Evolutionary conservation across 345 rosid genomes (phyloP).

Genomic region (Syzygium oleosum): DNA sequence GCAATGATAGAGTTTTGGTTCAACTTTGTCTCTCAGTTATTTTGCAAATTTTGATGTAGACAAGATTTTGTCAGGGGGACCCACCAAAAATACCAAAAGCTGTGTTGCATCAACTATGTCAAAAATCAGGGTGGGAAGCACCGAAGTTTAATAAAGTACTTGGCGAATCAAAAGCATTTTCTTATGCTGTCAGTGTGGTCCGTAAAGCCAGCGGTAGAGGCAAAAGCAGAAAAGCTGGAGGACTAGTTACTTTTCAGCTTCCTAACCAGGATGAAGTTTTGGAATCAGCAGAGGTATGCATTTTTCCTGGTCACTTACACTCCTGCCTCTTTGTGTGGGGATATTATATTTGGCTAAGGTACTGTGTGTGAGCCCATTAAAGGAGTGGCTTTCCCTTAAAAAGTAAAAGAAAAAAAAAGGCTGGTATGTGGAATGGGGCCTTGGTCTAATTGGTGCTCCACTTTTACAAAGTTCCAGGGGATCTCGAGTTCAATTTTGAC

Average conservation of each 20-base stretch:
- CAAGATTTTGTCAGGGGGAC: conserved; percentile 52
- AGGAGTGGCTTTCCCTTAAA: not conserved
- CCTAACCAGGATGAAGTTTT: conserved; percentile 45
- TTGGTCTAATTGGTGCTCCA: not conserved
- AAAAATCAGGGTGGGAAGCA: conserved; percentile 88
- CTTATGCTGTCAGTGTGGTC: conserved; percentile 62
- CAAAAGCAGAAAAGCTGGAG: conserved; percentile 87
- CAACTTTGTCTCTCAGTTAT: not conserved
- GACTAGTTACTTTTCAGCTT: conserved; percentile 70
- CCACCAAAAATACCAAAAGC: conserved; percentile 69
- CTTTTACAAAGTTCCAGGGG: not conserved
- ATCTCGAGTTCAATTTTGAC: not conserved
- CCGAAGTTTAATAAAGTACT: conserved; percentile 72
- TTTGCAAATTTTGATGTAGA: not conserved
- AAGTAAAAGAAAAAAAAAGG: not conserved
- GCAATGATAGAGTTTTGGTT: not conserved
- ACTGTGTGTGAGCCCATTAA: not conserved
- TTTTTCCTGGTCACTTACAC: not conserved
- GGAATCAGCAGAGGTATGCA: conserved; percentile 67
- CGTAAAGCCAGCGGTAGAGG: conserved; percentile 93
- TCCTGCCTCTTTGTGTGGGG: not conserved
- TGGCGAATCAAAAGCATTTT: conserved; percentile 33
- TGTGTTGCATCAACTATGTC: conserved; percentile 85
- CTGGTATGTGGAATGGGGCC: not conserved
- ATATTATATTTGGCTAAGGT: not conserved